Percentiles rank a stretch among this genome's conserved stretches.
phyloP scores from a whole-genome alignment of 108 stramenopile genomes.

The Cyclotella baltica region DNA sequence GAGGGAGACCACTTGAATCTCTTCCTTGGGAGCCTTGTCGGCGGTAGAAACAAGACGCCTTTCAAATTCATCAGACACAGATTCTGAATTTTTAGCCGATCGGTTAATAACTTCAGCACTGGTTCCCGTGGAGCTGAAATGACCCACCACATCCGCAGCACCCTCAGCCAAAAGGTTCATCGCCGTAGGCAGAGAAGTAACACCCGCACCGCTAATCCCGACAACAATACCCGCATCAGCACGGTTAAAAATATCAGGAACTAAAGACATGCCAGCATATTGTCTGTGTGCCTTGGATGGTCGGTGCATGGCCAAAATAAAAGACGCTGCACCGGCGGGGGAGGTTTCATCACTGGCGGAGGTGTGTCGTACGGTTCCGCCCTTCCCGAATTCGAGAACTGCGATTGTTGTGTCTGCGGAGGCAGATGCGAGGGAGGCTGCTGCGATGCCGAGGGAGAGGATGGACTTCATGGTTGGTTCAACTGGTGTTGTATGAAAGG shows the following conservation, averaged over 20 bases:
- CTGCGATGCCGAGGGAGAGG: constrained; percentile 48
- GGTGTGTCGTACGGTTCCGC: constrained; percentile 75
- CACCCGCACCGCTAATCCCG: constrained; percentile 64
- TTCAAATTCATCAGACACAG: constrained; percentile 19
- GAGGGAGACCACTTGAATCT: constrained; percentile 64
- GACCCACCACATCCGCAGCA: constrained; percentile 60
- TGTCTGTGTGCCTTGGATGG: constrained; percentile 32
- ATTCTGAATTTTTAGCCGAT: constrained; percentile 12
- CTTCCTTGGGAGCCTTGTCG: constrained; percentile 40
- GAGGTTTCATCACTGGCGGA: constrained; percentile 46
- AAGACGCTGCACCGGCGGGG: constrained; percentile 74
- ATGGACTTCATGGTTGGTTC: constrained; percentile 55
- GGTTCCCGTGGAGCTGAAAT: constrained; percentile 60
- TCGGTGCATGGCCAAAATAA: constrained; percentile 73
- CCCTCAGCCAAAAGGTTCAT: constrained; percentile 51
- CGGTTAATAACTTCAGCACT: constrained; percentile 35
- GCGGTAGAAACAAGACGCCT: constrained; percentile 27
- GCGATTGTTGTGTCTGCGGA: constrained; percentile 67
- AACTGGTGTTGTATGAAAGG: neutral
- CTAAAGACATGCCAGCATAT: constrained; percentile 81
- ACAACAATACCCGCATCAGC: constrained; percentile 77
- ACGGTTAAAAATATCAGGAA: constrained; percentile 82
- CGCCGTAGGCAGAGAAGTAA: constrained; percentile 65
- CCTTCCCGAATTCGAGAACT: constrained; percentile 77
- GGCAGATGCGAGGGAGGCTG: constrained; percentile 28